These are phyloP conservation scores for Scheffersomyces insectosa DNA, from an alignment of 1,139 yeast species.

Conservation along the genomic window DNA sequence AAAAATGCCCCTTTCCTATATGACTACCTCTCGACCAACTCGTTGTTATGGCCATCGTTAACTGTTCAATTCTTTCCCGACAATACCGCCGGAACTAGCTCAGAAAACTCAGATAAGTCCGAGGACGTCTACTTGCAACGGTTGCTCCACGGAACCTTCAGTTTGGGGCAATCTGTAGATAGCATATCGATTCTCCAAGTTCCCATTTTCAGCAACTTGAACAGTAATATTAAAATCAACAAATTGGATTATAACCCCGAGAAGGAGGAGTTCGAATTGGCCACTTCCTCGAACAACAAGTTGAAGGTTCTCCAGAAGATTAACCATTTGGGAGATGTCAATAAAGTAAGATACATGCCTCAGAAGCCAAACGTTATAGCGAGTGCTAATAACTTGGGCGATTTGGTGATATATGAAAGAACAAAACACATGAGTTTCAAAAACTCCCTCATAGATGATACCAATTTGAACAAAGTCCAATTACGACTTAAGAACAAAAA, in stretches of 20 bases:
- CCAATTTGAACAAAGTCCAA: slow-evolving; percentile 33
- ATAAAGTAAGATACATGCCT: slow-evolving; percentile 41
- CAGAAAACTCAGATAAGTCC: not conserved
- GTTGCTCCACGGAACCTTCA: slow-evolving; percentile 43
- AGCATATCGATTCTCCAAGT: slow-evolving; percentile 39
- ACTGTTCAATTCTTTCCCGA: slow-evolving; percentile 59
- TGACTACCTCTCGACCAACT: slow-evolving; percentile 49
- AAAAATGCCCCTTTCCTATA: slow-evolving; percentile 55
- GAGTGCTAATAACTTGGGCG: slow-evolving; percentile 41
- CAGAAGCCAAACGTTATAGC: slow-evolving; percentile 48
- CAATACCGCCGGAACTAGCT: slow-evolving; percentile 12
- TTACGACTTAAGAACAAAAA: slow-evolving; percentile 19
- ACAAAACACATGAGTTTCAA: slow-evolving; percentile 52
- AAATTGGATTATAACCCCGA: slow-evolving; percentile 39
- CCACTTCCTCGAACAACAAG: slow-evolving; percentile 25
- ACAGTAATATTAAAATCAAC: slow-evolving; percentile 30
- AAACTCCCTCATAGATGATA: slow-evolving; percentile 28
- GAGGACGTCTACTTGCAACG: slow-evolving; percentile 29
- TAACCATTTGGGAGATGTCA: slow-evolving; percentile 47
- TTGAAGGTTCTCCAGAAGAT: slow-evolving; percentile 38
- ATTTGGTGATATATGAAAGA: slow-evolving; percentile 48
- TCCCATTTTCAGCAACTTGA: slow-evolving; percentile 36
- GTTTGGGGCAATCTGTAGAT: slow-evolving; percentile 45
- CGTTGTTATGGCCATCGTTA: slow-evolving; percentile 57
- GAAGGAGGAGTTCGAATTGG: slow-evolving; percentile 43